A percentile compares a stretch with the other conserved stretches of the same genome.
phyloP scores from a whole-genome alignment of 2,329 filamentous ascomycete species.

The Purpureocillium takamizusanense region DNA sequence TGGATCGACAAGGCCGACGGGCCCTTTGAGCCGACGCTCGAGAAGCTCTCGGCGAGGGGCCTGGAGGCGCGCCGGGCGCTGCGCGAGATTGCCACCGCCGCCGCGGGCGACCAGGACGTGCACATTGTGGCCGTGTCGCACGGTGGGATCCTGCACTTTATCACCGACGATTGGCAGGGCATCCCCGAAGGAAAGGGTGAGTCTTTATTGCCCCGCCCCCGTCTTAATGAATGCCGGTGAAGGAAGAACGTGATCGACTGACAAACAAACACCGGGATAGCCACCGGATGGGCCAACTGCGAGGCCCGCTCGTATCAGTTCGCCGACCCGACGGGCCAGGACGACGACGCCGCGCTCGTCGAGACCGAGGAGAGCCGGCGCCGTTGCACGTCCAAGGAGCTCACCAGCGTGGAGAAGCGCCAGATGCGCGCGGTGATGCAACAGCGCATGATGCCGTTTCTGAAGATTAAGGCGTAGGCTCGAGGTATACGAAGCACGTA shows the following conservation, averaged over 20 bases:
- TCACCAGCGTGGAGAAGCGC: conserved; percentile 36
- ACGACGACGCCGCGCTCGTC: conserved; percentile 35
- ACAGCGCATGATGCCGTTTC: conserved; percentile 22
- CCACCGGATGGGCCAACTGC: conserved; percentile 67
- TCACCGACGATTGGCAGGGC: conserved; percentile 74
- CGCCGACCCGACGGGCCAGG: conserved; percentile 37
- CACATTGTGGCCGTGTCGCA: conserved; percentile 74
- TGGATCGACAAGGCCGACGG: conserved; percentile 61
- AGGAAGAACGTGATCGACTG: not conserved
- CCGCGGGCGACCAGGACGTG: too few species aligned
- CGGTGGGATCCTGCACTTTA: conserved; percentile 74
- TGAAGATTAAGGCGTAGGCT: conserved; percentile 20
- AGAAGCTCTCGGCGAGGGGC: conserved; percentile 52
- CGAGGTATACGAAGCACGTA: too few species aligned
- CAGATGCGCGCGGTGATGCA: conserved; percentile 32
- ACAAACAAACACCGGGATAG: conserved; percentile 22
- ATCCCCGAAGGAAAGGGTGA: conserved; percentile 32
- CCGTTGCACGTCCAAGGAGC: conserved; percentile 27
- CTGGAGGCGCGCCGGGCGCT: conserved; percentile 52
- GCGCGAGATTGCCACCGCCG: conserved; percentile 30
- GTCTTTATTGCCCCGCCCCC: conserved; percentile 9
- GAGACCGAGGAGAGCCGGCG: conserved; percentile 42
- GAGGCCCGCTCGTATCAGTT: conserved; percentile 64
- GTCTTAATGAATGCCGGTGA: too few species aligned
- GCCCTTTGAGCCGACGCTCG: conserved; percentile 35